A percentile compares a stretch with the other conserved stretches of the same genome.
These are phyloP conservation scores for Helminthosporium solani DNA, from an alignment of 2,329 filamentous ascomycete species.

Conservation along the genomic window DNA sequence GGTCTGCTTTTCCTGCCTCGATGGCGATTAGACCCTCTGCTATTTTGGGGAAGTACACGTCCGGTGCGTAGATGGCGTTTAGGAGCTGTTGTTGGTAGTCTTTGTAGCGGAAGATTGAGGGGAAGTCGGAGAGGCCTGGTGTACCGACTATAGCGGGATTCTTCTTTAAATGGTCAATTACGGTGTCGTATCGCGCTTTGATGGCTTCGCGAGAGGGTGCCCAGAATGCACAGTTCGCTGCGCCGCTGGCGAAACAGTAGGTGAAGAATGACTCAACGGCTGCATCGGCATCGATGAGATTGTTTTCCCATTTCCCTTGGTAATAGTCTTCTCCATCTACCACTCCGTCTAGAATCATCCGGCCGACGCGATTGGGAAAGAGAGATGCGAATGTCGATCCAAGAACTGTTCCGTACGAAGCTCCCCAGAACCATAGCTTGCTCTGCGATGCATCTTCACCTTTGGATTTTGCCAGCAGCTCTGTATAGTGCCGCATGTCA, in stretches of 20 bases:
- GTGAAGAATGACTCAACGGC: slow-evolving; percentile 13
- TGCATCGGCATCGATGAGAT: slow-evolving; percentile 11
- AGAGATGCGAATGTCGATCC: slow-evolving; percentile 48
- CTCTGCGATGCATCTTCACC: slow-evolving; percentile 15
- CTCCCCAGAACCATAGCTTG: slow-evolving; percentile 40
- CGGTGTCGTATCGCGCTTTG: background rate
- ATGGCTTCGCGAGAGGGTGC: background rate
- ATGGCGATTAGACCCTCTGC: slow-evolving; percentile 6
- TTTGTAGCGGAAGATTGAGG: slow-evolving; percentile 10
- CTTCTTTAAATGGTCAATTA: slow-evolving; percentile 2
- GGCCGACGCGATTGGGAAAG: slow-evolving; percentile 43
- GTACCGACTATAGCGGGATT: slow-evolving; percentile 9
- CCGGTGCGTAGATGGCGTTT: slow-evolving; percentile 7
- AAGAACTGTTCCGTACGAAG: slow-evolving; percentile 48
- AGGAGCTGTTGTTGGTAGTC: slow-evolving; percentile 6
- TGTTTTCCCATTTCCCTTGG: slow-evolving; percentile 12
- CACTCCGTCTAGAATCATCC: slow-evolving; percentile 45
- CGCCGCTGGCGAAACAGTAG: slow-evolving; percentile 9
- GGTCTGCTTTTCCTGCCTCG: slow-evolving; percentile 8
- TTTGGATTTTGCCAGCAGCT: slow-evolving; percentile 10
- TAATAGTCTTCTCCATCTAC: slow-evolving; percentile 46
- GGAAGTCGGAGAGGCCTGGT: background rate
- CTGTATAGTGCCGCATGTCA: slow-evolving; percentile 17
- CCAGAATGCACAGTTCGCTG: slow-evolving; percentile 12
- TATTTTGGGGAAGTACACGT: slow-evolving; percentile 5